phyloP scores from a whole-genome alignment of 768 basidiomycete species.

The Leccinum variicolor region DNA sequence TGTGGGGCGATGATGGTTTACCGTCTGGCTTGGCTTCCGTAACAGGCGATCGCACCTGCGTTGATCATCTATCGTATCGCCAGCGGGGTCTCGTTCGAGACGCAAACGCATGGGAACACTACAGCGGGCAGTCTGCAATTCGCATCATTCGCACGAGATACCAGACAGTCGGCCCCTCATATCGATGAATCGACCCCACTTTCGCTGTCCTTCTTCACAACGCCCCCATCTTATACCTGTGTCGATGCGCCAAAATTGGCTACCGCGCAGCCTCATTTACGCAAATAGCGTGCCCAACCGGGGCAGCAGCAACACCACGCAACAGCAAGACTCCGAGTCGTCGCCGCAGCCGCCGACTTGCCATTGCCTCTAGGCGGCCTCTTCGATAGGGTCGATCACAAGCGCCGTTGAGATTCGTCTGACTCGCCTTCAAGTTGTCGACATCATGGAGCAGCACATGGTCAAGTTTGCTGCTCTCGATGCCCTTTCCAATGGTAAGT shows the following conservation, averaged over 20 bases:
- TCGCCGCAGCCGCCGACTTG: too few species aligned
- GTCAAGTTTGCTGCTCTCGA: conserved; percentile 10
- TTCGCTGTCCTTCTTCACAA: too few species aligned
- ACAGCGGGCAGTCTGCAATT: conserved; percentile 9
- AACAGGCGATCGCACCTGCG: conserved; percentile 15
- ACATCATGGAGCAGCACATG: conserved; percentile 6
- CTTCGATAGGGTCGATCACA: too few species aligned
- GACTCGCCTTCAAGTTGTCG: not conserved
- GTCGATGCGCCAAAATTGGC: too few species aligned
- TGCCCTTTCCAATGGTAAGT: conserved; percentile 1
- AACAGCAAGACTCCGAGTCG: too few species aligned
- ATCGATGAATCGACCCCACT: too few species aligned
- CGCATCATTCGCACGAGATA: not conserved
- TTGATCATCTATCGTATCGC: conserved; percentile 24
- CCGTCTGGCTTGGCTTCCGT: not conserved
- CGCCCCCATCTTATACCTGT: too few species aligned
- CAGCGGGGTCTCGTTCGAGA: conserved; percentile 18
- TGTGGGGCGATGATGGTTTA: not conserved
- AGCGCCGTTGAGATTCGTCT: too few species aligned
- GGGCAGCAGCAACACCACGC: too few species aligned
- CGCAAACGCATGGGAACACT: conserved; percentile 1
- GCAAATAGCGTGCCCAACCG: too few species aligned
- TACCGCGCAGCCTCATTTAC: too few species aligned
- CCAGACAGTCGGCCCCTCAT: not conserved
- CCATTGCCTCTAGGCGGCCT: too few species aligned